phyloP scores from a whole-genome alignment of 805 yeast species.

The Blastobotrys mokoenaii region DNA sequence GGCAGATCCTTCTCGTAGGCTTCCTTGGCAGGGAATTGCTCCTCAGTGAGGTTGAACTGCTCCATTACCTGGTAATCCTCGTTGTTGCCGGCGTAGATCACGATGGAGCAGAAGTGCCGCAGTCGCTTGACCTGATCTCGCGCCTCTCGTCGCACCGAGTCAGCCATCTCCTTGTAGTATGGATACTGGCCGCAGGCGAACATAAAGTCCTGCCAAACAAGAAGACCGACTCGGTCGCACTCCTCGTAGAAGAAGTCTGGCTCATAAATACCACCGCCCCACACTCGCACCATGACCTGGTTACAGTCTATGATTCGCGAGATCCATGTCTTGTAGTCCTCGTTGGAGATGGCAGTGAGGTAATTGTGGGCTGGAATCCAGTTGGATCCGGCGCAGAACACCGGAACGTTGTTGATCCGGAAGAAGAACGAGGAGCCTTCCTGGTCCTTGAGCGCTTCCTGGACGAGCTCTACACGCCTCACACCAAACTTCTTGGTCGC shows the following conservation, averaged over 20 bases:
- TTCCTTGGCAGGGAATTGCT: constrained; percentile 38
- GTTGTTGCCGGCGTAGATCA: constrained; percentile 38
- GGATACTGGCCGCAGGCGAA: constrained; percentile 53
- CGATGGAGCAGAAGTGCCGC: constrained; percentile 35
- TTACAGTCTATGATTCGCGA: constrained; percentile 31
- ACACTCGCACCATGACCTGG: constrained; percentile 39
- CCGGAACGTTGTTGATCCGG: constrained; percentile 33
- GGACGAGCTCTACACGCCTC: constrained; percentile 33
- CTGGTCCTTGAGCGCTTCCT: constrained; percentile 28
- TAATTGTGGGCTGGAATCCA: constrained; percentile 45
- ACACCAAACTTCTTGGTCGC: constrained; percentile 29
- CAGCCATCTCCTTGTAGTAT: constrained; percentile 31
- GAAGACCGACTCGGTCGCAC: constrained; percentile 37
- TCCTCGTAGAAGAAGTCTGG: constrained; percentile 34
- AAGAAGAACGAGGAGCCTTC: constrained; percentile 38
- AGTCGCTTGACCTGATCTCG: constrained; percentile 34
- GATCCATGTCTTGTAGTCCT: constrained; percentile 35
- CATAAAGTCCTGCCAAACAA: constrained; percentile 52
- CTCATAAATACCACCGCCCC: constrained; percentile 46
- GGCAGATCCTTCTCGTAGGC: constrained; percentile 37
- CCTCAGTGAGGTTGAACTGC: constrained; percentile 23
- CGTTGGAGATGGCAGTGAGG: constrained; percentile 26
- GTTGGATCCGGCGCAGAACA: constrained; percentile 35
- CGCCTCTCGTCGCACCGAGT: constrained; percentile 32
- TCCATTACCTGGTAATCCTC: constrained; percentile 43